Evolutionary conservation across 257 asterid genomes (phyloP), one percentile per base, ranked within the genome.

Genomic region (Echites panduratus): DNA sequence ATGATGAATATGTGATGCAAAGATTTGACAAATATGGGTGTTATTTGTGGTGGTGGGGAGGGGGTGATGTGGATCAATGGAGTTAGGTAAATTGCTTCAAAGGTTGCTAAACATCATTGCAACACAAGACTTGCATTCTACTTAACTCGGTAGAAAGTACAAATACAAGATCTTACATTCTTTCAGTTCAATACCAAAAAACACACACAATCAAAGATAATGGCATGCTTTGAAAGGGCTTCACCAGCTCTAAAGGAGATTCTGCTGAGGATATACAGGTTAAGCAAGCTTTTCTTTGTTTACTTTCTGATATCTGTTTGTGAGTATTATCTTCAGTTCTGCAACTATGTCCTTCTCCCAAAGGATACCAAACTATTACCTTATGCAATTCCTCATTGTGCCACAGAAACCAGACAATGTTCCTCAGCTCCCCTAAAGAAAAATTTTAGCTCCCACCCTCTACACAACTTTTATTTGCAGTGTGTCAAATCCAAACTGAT

Each of bases 201-300:
- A 75, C 19, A 71, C 5, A 53, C 27, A 54, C 70, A 8, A 50
- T 53, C 44, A 40, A 7, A 26, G 54, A 67, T 59, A 27, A 87
- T 91, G 96, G 87, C 90, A 71, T 88, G 84, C 78, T 91, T 89
- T 74, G 90, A 91, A 76, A 90, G 95, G 85, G 91, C 89, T 65
- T 94, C 98, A 27, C 96, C 96, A 50, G 93, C 93, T 71, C 68
- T 88, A 84, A 89, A 80, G 83, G 96, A 86, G 84, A 78, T 94
- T 78, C 90, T 94, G 70, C 86, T 88, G 69, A 87, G 79, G 75
- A 73, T 89, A 72, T 89, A 94, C 88, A 82, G 89, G 96, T 91
- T 79, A 70, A 76, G 26, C n/a, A 47, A 63, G 59, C 9, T n/a
- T 70, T 64, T 24, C 20, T 22, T 43, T 19, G 1, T 45, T 61